phyloP scores from a whole-genome alignment of 2,329 filamentous ascomycete species.

The Nigrospora osmanthi region DNA sequence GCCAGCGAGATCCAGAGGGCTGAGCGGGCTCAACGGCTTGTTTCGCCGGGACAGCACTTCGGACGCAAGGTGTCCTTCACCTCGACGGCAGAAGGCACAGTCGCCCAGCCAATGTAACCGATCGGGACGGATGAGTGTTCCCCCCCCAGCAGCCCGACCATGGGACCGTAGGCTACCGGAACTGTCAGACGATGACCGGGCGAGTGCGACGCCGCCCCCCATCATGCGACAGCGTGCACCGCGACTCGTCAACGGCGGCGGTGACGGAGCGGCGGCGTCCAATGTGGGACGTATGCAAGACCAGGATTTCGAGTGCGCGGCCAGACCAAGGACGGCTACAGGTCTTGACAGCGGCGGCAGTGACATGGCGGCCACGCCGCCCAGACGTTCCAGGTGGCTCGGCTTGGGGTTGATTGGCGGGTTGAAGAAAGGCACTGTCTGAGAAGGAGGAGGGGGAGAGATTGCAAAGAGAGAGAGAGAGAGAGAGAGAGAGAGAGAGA shows the following conservation, averaged over 20 bases:
- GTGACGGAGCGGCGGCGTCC: no score
- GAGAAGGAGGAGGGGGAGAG: background rate
- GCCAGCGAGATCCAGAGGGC: slow-evolving; percentile 31
- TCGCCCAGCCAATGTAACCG: slow-evolving; percentile 4
- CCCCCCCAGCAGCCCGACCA: slow-evolving; percentile 17
- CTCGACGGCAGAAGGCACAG: background rate
- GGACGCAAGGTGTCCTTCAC: slow-evolving; percentile 11
- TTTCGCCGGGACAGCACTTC: slow-evolving; percentile 4
- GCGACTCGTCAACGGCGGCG: background rate
- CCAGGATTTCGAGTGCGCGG: no score
- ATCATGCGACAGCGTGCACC: slow-evolving; percentile 36
- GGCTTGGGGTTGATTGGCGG: slow-evolving; percentile 17
- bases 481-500: no score
- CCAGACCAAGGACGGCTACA: no score
- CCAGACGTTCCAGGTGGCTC: slow-evolving; percentile 19
- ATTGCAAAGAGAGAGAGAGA: no score
- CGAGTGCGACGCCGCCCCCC: slow-evolving; percentile 47
- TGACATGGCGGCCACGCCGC: background rate
- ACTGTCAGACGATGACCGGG: slow-evolving; percentile 32
- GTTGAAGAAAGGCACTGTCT: slow-evolving; percentile 13
- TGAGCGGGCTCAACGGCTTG: slow-evolving; percentile 23
- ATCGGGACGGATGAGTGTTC: slow-evolving; percentile 18
- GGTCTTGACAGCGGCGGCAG: no score
- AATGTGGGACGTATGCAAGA: no score
- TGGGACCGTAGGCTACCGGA: slow-evolving; percentile 29